Base-by-base conservation (phyloP, 108 stramenopile species). In the Halocafeteria seosinensis region DNA sequence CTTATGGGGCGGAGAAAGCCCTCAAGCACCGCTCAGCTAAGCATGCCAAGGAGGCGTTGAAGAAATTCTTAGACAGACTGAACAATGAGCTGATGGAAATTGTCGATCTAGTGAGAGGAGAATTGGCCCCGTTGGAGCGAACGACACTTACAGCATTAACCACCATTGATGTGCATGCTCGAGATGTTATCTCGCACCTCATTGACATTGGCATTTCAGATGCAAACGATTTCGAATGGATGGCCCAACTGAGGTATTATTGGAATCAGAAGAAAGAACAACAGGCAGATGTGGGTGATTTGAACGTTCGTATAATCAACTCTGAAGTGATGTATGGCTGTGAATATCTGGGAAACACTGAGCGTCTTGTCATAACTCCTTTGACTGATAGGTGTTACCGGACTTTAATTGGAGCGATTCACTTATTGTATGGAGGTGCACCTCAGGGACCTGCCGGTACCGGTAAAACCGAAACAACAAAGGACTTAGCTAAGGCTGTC, bases 391-490 rank as follows among this genome's bases (percentile, higher is more conserved):
- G 83, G 31, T 82, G 81, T 76, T 84, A 84, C 66, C 76, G 83
- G 13, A 84, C 83, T 27, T 80, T 84, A 72, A 84, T 84, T 51
- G 81, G 78, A 3, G 83, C 83, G 0, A 63, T 84, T 1, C 79
- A 80, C 60, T 59, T 84, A 32, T 74, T 80, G 6, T 84, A 84
- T 62, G 83, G 83, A 34, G 83, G 83, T 23, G 81, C 83, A 23
- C 83, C 83, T 13, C 79, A 82, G 59, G 83, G 83, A 2, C 83
- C 83, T 13, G 83, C 83, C 0, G 83, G 83, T 12, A 84, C 83
- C 0, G 83, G 83, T 11, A 84, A 84, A 55, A 84, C 83, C n/a
- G 83, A 84, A 62, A 82, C 83, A 27, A 78, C 79, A 25, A 84
- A 84, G 69, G 83, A 84, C 37, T 62, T 84, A 13, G 72, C 74